Conservation (phyloP, 345 rosid genomes). For the Eucalyptus marginata region DNA sequence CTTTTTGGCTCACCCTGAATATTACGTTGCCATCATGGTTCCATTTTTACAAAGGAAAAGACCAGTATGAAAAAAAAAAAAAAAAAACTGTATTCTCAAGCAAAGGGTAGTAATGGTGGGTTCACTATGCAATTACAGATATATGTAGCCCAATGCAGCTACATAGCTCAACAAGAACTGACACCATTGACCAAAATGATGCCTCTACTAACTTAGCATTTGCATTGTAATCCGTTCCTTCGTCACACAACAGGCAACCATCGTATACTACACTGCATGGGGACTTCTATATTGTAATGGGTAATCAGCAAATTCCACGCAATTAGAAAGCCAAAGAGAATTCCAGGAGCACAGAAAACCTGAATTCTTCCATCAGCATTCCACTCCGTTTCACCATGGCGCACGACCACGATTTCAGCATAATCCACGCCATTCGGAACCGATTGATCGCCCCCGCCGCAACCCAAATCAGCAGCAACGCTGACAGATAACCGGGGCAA, state of each 20-base stretch:
- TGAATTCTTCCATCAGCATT: constrained; percentile 63
- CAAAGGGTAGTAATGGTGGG: not conserved
- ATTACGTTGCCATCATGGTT: not conserved
- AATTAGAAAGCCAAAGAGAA: not conserved
- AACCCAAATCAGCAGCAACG: not conserved
- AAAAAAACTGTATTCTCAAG: not conserved
- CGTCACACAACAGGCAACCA: not conserved
- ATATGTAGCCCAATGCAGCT: not conserved
- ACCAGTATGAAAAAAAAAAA: not conserved
- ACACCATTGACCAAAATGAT: not conserved
- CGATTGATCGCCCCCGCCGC: not conserved
- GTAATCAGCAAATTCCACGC: not conserved
- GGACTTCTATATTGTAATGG: not conserved
- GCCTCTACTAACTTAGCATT: not conserved
- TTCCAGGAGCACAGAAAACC: constrained; percentile 9
- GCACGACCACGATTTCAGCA: constrained; percentile 65
- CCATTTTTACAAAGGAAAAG: not conserved
- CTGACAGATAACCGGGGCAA: not conserved
- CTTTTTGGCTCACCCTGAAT: not conserved
- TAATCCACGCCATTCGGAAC: constrained; percentile 19
- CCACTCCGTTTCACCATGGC: constrained; percentile 88
- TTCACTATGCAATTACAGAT: not conserved
- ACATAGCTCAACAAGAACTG: not conserved
- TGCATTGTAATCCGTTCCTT: not conserved
- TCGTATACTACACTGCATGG: not conserved